Percentiles rank a stretch among this genome's conserved stretches.
Evolutionary conservation across 768 basidiomycete genomes (phyloP).

Genomic region (Rhizopogon vinicolor): DNA sequence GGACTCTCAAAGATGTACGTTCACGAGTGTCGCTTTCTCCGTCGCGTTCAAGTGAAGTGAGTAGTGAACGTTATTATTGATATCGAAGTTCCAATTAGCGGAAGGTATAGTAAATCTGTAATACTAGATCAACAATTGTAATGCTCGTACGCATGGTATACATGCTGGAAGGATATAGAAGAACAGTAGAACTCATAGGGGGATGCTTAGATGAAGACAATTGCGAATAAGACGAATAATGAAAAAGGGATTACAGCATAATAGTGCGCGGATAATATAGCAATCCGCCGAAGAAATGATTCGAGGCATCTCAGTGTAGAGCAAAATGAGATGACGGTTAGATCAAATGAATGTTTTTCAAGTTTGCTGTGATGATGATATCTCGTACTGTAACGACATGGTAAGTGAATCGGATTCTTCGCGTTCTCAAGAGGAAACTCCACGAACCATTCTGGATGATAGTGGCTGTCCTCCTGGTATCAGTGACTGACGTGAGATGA

Average conservation of each 20-base stretch:
- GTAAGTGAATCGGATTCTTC: constrained; percentile 3
- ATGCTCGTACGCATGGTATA: constrained; percentile 1
- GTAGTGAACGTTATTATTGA: constrained; percentile 1
- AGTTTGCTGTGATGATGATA: constrained; percentile 63
- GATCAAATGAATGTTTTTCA: constrained; percentile 47
- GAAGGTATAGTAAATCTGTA: constrained; percentile 2
- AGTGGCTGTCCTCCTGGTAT: constrained; percentile 65
- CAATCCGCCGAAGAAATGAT: not conserved
- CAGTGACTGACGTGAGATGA: constrained; percentile 79
- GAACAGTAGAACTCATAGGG: constrained; percentile 2
- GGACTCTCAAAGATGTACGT: too few relatives aligned
- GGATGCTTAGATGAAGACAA: constrained; percentile 4
- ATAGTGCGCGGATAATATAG: constrained; percentile 3
- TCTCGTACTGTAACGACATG: constrained; percentile 48
- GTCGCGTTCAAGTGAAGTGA: not conserved
- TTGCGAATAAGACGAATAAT: constrained; percentile 5
- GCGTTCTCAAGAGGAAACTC: not conserved
- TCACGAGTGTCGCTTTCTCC: not conserved
- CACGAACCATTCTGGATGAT: constrained; percentile 70
- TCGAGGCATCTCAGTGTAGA: not conserved
- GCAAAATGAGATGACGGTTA: constrained; percentile 6
- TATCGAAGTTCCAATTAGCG: constrained; percentile 6
- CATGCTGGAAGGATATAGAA: constrained; percentile 1
- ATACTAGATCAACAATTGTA: constrained; percentile 1
- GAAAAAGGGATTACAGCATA: not conserved